Percentiles rank a stretch among this genome's conserved stretches.
These are phyloP conservation scores for Ascochyta viciae-villosae DNA, from an alignment of 2,329 filamentous ascomycete species.

Conservation along the genomic window DNA sequence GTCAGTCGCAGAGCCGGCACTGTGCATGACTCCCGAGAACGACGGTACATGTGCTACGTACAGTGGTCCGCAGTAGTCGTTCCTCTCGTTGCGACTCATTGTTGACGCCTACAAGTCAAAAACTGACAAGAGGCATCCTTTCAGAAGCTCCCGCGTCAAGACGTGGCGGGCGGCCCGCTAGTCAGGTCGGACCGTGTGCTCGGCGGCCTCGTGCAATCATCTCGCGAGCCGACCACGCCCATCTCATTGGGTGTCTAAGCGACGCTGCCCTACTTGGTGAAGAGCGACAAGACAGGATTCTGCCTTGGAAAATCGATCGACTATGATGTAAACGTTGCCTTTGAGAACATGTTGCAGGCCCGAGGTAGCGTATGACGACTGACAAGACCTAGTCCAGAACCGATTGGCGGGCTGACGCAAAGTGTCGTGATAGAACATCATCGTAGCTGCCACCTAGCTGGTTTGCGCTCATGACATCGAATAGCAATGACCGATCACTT, in stretches of 20 bases:
- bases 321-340: constrained; percentile 9
- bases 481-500: neutral
- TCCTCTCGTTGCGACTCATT: neutral
- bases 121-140: constrained; percentile 1
- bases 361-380: constrained; percentile 1
- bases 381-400: neutral
- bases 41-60: neutral
- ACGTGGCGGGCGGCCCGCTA: constrained; percentile 32
- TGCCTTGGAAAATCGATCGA: constrained; percentile 7
- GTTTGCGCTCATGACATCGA: neutral
- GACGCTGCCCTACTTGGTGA: constrained; percentile 3
- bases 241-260: constrained; percentile 5
- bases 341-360: neutral
- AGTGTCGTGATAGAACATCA: neutral
- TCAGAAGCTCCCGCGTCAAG: constrained; percentile 32
- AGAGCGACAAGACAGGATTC: constrained; percentile 1
- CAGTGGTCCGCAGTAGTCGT: neutral
- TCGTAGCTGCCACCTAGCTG: no score
- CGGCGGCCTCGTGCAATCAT: constrained; percentile 18
- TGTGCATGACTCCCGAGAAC: constrained; percentile 1
- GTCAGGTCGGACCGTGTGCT: constrained; percentile 20
- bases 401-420: neutral
- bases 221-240: constrained; percentile 17
- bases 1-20: constrained; percentile 12
- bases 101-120: neutral